A percentile compares a stretch with the other conserved stretches of the same genome.
These are phyloP conservation scores for Dissophora globulifera DNA, from an alignment of 192 early-diverging fungal genomes.

Conservation along the genomic window DNA sequence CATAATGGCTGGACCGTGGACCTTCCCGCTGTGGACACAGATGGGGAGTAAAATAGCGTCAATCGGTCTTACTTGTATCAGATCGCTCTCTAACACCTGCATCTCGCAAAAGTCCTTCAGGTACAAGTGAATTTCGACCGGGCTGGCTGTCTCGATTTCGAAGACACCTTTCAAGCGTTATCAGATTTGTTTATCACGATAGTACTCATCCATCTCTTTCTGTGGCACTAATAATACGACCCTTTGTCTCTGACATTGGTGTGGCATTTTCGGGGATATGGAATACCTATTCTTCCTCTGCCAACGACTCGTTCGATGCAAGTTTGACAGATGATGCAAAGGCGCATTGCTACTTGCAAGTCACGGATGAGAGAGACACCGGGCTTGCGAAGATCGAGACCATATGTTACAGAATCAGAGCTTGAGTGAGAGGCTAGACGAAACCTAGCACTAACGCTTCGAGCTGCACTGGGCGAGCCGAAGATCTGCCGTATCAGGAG, in stretches of 20 bases:
- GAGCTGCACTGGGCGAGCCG: too few species aligned
- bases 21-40: slow-evolving; percentile 1
- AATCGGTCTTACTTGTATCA: slow-evolving; percentile 2
- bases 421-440: slow-evolving; percentile 11
- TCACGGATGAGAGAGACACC: background rate
- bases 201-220: background rate
- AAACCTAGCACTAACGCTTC: too few species aligned
- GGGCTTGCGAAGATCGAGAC: background rate
- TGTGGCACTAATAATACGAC: background rate
- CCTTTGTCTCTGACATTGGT: background rate
- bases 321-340: background rate
- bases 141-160: slow-evolving; percentile 3
- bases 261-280: slow-evolving; percentile 8
- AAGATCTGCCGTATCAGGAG: too few species aligned
- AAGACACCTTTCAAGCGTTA: slow-evolving; percentile 15
- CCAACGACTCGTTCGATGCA: slow-evolving; percentile 1
- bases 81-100: slow-evolving; percentile 5
- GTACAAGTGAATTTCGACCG: slow-evolving; percentile 4
- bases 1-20: slow-evolving; percentile 14
- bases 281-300: slow-evolving; percentile 2
- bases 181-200: background rate
- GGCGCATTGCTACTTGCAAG: slow-evolving; percentile 1
- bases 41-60: background rate
- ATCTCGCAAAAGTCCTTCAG: background rate
- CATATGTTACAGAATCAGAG: background rate